Conservation (phyloP, 1,139 yeast genomes). For the Taphrina populina region DNA sequence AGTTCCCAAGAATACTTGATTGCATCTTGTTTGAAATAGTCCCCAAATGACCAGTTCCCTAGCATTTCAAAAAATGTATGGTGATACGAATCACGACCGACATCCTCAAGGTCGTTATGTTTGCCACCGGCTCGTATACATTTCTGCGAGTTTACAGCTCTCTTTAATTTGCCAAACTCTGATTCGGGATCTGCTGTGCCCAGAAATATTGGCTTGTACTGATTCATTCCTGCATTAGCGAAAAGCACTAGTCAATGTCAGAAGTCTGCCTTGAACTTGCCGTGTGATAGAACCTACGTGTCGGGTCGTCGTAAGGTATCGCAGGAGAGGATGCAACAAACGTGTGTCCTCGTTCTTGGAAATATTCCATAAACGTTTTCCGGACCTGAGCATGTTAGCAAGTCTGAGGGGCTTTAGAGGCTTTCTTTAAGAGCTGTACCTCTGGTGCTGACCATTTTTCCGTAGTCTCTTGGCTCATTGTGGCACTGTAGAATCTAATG, state of each 20-base stretch:
- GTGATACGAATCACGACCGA: constrained; percentile 88
- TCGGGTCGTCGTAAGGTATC: constrained; percentile 96
- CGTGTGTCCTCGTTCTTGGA: constrained; percentile 63
- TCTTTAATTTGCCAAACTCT: constrained; percentile 74
- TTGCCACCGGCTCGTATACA: constrained; percentile 99
- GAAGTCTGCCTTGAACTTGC: constrained; percentile 67
- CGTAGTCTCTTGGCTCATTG: constrained; percentile 8
- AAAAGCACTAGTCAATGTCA: constrained; percentile 19
- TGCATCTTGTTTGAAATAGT: constrained; percentile 93
- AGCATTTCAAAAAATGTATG: constrained; percentile 98
- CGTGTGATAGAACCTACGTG: constrained; percentile 45
- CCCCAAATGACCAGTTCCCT: constrained; percentile 99
- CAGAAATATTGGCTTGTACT: constrained; percentile 90
- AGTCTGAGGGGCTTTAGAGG: background rate
- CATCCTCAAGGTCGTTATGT: constrained; percentile 97
- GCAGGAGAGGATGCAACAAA: constrained; percentile 92
- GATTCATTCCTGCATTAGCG: constrained; percentile 53
- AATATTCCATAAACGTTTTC: constrained; percentile 77
- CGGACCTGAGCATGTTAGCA: constrained; percentile 57
- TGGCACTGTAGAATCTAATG: constrained; percentile 10
- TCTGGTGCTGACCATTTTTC: constrained; percentile 24
- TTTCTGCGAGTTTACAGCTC: constrained; percentile 93
- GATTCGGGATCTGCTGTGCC: constrained; percentile 96
- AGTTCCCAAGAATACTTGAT: constrained; percentile 86
- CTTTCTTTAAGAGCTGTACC: background rate